These are phyloP conservation scores for Saprolegnia parasitica DNA, from an alignment of 352 stramenopile genomes.

Conservation along the genomic window DNA sequence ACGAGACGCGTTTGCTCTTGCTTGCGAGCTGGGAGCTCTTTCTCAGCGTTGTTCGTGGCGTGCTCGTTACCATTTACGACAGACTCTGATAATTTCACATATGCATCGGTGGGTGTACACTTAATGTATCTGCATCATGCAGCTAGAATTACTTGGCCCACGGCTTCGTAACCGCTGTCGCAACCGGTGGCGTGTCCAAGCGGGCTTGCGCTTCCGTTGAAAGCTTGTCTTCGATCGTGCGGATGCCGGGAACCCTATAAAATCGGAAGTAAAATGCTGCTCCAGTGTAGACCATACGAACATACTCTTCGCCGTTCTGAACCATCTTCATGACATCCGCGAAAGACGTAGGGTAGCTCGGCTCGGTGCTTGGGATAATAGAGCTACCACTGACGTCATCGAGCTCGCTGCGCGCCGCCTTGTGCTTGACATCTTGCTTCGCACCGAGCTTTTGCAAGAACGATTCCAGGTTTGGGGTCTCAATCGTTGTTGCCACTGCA, in stretches of 20 bases:
- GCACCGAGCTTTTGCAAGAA: constrained; percentile 16
- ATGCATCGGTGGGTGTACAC: too few species aligned
- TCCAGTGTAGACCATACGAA: too few species aligned
- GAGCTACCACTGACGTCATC: neutral
- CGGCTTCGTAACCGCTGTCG: neutral
- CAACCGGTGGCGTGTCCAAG: neutral
- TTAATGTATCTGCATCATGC: too few species aligned
- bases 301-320: constrained; percentile 23
- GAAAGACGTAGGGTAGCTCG: constrained; percentile 15
- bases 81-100: constrained; percentile 32
- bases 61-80: constrained; percentile 54
- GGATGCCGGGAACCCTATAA: constrained; percentile 17
- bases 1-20: constrained; percentile 49
- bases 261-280: too few species aligned
- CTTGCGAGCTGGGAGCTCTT: constrained; percentile 72
- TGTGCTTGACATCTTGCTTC: neutral
- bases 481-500: neutral
- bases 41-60: constrained; percentile 51
- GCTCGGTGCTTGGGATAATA: neutral
- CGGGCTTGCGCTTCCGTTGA: constrained; percentile 6
- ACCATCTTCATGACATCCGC: constrained; percentile 23
- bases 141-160: constrained; percentile 15
- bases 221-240: constrained; percentile 21
- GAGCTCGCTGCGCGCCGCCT: too few species aligned
- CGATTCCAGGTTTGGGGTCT: constrained; percentile 6